These are phyloP conservation scores for Leersia perrieri DNA, from an alignment of 176 grass and related monocot species.

Conservation along the genomic window DNA sequence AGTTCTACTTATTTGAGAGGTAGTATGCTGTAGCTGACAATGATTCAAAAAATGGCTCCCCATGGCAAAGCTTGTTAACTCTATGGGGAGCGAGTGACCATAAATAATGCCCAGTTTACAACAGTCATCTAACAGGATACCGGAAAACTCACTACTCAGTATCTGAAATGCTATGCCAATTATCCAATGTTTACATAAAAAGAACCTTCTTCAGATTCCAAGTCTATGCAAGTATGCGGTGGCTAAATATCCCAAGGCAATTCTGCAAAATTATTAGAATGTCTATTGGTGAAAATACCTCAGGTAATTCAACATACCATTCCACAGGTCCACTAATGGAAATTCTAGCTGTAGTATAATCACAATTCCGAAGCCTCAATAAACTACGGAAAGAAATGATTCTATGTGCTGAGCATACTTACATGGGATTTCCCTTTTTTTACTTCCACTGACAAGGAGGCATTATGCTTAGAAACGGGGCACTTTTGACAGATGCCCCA, in stretches of 20 bases:
- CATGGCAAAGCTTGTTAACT: not conserved
- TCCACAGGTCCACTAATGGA: not conserved
- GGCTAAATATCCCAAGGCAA: not conserved
- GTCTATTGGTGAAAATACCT: not conserved
- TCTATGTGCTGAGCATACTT: slow-evolving; percentile 14
- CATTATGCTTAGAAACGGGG: slow-evolving; percentile 49
- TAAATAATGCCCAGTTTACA: not conserved
- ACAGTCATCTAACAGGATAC: not conserved
- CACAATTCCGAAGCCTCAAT: not conserved
- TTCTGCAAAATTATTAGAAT: not conserved
- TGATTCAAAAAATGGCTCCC: not conserved
- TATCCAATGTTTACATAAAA: not conserved
- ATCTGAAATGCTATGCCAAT: not conserved
- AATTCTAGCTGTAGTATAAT: not conserved
- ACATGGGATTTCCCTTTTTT: slow-evolving; percentile 22
- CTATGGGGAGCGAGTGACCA: no score
- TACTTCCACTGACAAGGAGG: slow-evolving; percentile 17
- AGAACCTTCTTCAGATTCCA: not conserved
- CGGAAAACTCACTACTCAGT: not conserved
- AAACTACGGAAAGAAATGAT: slow-evolving; percentile 1
- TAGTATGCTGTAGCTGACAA: no score
- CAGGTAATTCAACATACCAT: no score
- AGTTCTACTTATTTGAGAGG: not conserved
- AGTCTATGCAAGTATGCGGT: not conserved
- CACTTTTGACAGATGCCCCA: slow-evolving; percentile 42